Conservation (phyloP, 2,329 filamentous ascomycete species). For the Zymoseptoria tritici region DNA sequence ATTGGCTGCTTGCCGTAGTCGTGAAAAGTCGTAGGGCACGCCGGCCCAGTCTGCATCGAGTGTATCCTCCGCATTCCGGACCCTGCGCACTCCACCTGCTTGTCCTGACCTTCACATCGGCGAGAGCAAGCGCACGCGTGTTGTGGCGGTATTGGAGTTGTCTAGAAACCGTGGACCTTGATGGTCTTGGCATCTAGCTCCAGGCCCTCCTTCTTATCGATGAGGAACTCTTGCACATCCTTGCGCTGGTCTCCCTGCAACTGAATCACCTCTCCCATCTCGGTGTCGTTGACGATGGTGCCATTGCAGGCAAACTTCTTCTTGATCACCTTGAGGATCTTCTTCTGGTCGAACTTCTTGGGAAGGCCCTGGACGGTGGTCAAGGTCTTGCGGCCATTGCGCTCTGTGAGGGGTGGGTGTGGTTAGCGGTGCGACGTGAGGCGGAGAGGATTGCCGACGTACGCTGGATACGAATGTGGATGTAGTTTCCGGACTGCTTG, state of each 20-base stretch:
- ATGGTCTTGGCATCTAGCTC: constrained; percentile 94
- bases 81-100: neutral
- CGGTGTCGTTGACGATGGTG: constrained; percentile 90
- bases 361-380: constrained; percentile 98
- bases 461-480: constrained; percentile 99
- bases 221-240: constrained; percentile 95
- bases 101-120: neutral
- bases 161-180: constrained; percentile 57
- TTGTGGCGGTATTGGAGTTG: neutral
- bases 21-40: neutral
- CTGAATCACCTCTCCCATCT: constrained; percentile 99
- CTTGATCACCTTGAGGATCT: constrained; percentile 99
- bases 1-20: neutral
- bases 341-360: constrained; percentile 99
- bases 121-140: neutral
- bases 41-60: neutral
- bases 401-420: constrained; percentile 53
- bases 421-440: neutral
- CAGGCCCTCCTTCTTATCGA: constrained; percentile 89
- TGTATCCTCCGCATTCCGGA: neutral
- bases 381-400: constrained; percentile 99
- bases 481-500: constrained; percentile 94
- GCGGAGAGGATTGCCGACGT: constrained; percentile 1
- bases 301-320: constrained; percentile 99
- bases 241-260: constrained; percentile 99